Conservation (phyloP, 1,139 yeast species). For the Eremothecium coryli region DNA sequence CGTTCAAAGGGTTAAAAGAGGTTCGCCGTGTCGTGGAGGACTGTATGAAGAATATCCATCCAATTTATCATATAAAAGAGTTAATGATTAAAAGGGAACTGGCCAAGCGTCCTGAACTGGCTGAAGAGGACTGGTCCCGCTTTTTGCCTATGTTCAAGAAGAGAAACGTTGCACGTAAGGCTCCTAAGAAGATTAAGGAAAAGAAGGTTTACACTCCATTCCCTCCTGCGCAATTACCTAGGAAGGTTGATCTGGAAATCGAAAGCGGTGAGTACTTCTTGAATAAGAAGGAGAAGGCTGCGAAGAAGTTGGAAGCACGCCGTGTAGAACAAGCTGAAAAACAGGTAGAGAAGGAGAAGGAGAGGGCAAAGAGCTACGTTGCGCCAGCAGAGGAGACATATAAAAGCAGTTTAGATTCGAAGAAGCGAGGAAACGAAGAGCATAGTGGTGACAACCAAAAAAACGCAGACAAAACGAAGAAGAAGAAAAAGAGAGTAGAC, state of each 20-base stretch:
- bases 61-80: constrained; percentile 93
- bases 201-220: constrained; percentile 94
- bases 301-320: constrained; percentile 65
- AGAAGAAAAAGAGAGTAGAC: not conserved
- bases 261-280: constrained; percentile 98
- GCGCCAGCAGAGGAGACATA: constrained; percentile 76
- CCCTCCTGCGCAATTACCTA: constrained; percentile 96
- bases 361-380: constrained; percentile 66
- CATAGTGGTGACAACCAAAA: not conserved
- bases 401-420: constrained; percentile 18
- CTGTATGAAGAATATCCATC: constrained; percentile 94
- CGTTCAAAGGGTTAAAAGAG: constrained; percentile 85
- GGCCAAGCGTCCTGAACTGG: constrained; percentile 89
- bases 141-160: constrained; percentile 96
- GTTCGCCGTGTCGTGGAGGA: constrained; percentile 93
- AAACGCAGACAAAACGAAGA: constrained; percentile 1
- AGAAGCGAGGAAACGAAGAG: constrained; percentile 7
- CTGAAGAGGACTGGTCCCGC: constrained; percentile 94
- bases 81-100: constrained; percentile 94
- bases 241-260: constrained; percentile 94
- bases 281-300: constrained; percentile 72
- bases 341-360: constrained; percentile 55
- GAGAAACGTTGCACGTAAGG: constrained; percentile 90
- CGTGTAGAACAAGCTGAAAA: constrained; percentile 67
- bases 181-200: constrained; percentile 59